Percentiles rank a stretch among this genome's conserved stretches.
phyloP scores from a whole-genome alignment of 2,329 filamentous ascomycete genomes.

The Chaetomiaceae sp. region DNA sequence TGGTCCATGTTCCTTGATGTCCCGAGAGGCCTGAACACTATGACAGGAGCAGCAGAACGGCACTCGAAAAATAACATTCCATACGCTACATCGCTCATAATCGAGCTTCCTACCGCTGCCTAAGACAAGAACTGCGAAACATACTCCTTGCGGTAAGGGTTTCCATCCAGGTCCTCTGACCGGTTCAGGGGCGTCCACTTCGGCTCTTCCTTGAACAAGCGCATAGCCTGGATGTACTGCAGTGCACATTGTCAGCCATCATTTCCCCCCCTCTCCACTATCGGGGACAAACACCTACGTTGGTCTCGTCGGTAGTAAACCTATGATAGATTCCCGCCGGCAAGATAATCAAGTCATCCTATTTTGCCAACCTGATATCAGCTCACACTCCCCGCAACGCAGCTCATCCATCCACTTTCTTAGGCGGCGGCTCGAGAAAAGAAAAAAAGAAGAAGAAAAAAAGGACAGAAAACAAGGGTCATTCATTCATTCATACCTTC shows the following conservation, averaged over 20 bases:
- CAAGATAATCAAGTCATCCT: conserved; percentile 82
- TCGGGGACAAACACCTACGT: conserved; percentile 63
- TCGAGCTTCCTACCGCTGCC: not conserved
- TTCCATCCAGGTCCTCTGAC: conserved; percentile 68
- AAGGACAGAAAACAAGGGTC: not conserved
- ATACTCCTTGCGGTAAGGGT: conserved; percentile 75
- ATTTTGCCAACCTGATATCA: not conserved
- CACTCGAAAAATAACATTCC: not conserved
- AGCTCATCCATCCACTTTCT: not conserved
- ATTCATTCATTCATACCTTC: no score
- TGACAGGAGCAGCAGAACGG: not conserved
- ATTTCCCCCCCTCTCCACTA: no score
- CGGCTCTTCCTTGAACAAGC: conserved; percentile 95
- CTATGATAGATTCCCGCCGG: conserved; percentile 95
- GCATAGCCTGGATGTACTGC: conserved; percentile 92
- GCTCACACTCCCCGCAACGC: not conserved
- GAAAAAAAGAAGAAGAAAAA: not conserved
- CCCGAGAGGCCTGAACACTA: no score
- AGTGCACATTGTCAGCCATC: not conserved
- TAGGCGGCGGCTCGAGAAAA: no score
- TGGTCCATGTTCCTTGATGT: no score
- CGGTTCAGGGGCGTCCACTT: conserved; percentile 97
- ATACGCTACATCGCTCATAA: not conserved
- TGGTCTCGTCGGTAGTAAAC: conserved; percentile 88
- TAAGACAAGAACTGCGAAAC: conserved; percentile 47